A percentile compares a stretch with the other conserved stretches of the same genome.
Conservation (phyloP, 2,329 filamentous ascomycete genomes). For the Claviceps citrina region DNA sequence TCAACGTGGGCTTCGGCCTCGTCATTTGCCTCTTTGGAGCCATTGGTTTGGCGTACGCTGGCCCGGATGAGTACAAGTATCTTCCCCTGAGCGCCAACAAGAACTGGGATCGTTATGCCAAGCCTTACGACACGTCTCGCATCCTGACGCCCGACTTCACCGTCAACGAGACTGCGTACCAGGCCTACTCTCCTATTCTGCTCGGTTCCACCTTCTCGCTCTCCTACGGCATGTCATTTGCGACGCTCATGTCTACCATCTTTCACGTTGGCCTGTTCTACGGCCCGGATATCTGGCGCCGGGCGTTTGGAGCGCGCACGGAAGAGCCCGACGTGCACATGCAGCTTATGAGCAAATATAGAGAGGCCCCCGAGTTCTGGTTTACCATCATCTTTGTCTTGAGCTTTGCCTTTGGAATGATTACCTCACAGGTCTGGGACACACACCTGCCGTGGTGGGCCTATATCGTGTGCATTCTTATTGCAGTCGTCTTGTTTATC, state of each 20-base stretch:
- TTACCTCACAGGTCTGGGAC: slow-evolving; percentile 17
- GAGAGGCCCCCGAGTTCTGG: slow-evolving; percentile 40
- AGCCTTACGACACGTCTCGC: slow-evolving; percentile 35
- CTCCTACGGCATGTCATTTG: slow-evolving; percentile 40
- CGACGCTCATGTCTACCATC: slow-evolving; percentile 35
- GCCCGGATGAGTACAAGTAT: slow-evolving; percentile 34
- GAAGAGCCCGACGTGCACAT: slow-evolving; percentile 31
- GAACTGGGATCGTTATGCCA: slow-evolving; percentile 39
- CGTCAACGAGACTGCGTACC: slow-evolving; percentile 39
- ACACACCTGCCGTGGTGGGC: slow-evolving; percentile 29
- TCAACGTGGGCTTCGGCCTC: slow-evolving; percentile 38
- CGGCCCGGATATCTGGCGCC: slow-evolving; percentile 28
- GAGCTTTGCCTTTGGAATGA: slow-evolving; percentile 31
- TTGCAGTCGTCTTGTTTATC: slow-evolving; percentile 23
- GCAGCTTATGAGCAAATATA: slow-evolving; percentile 39
- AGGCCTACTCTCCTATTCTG: slow-evolving; percentile 38
- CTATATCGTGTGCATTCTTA: slow-evolving; percentile 21
- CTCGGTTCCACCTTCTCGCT: slow-evolving; percentile 38
- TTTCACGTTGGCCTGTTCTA: slow-evolving; percentile 36
- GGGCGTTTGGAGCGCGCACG: slow-evolving; percentile 14
- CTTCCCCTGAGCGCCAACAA: slow-evolving; percentile 36
- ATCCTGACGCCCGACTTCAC: slow-evolving; percentile 35
- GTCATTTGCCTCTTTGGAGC: slow-evolving; percentile 35
- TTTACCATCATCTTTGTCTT: slow-evolving; percentile 28
- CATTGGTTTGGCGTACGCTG: slow-evolving; percentile 34